Evolutionary conservation across 2,329 filamentous ascomycete species (phyloP), one percentile per base, ranked within the genome.

Genomic region (Scedosporium minutisporum): DNA sequence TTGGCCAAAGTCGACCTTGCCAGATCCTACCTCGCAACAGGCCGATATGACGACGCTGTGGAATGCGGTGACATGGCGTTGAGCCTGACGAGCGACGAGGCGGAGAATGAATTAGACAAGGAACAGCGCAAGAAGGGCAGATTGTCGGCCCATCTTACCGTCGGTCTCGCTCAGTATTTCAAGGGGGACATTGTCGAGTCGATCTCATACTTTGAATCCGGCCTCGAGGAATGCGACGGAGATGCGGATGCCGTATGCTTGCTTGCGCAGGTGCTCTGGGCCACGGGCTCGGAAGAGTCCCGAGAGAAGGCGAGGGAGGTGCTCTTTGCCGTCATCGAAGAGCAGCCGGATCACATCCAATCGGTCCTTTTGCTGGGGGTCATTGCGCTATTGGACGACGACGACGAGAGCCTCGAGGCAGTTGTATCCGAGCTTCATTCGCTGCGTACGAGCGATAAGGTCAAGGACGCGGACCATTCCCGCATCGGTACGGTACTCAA

Each of bases 251-350:
- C 93, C 1, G 87, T 92, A 0, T 97, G 93, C 69, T 80, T 97
- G 12, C 80, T 97, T 12, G 90, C 93, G 0, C 91, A 97, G 74
- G 90, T 97, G 0, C 81, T 97, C 0, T 99, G 95, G 93, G 93
- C 93, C 0, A 91, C 91, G 66, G 92, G 90, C 7, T 86, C 87
- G 0, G 84, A 88, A 6, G 81, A 87, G 0, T 89, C 93, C 62
- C 85, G 88, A 57, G 85, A 87, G 59, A 86, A 89, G 65, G 93
- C 93, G 16, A 84, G 91, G 3, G 86, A 89, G 61, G 84, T 90
- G 66, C 81, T 99, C 0, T 93, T 96, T 69, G 87, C 87, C 14
- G 87, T 89, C 42, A 87, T 96, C 12, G 90, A 93, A 68, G 82
- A 79, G 60, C 77, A 89, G 59, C 85, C 90, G 0, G 83, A 87